Base-by-base conservation (phyloP, 176 grass and related monocot species). In the Tuctoria greenei region DNA sequence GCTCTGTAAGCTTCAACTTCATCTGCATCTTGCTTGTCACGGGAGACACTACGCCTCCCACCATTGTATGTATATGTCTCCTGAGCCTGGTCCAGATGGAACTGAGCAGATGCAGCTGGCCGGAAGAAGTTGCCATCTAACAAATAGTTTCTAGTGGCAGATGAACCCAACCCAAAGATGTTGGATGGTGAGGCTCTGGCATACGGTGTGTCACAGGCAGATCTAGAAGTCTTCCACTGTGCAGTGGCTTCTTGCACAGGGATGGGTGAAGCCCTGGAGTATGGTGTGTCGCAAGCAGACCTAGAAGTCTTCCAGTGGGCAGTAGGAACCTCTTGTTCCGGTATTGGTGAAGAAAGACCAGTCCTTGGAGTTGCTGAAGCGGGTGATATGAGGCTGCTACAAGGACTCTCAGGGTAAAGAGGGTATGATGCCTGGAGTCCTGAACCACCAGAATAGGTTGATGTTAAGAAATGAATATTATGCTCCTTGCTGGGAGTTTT, bases 1-100 rank as follows among this genome's bases (percentile, higher is more conserved):
- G 95, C 95, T 86, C 95, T 92, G 85, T 99, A 99, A 11, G 95
- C 91, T 87, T 99, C 95, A 39, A 88, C 84, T 67, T 99, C 95
- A 63, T 99, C 95, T 36, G 76, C 70, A 76, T 99, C 95, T 77
- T 95, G 95, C 52, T 99, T 99, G 59, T 99, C 95, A 80, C 87
- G 86, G 78, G 95, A 99, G 27, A 99, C 75, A 83, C 95, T 99
- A 49, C 78, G 79, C 74, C 95, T 90, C 47, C 82, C 95, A 34
- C 82, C 83, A 76, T 71, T 65, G 66, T 93, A 89, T 60, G 86
- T 82, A 86, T 85, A 76, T 36, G 93, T 52, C 66, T 99, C 89
- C 21, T 98, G 95, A 73, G 91, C 91, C 87, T 99, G 95, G 66
- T 99, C 95, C 67, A 99, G 82, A 58, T 89, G 89, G 73, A 99